Evolutionary conservation across 495 filamentous ascomycete species (phyloP), one percentile per base, ranked within the genome.

Genomic region (Sphaerosporella brunnea): DNA sequence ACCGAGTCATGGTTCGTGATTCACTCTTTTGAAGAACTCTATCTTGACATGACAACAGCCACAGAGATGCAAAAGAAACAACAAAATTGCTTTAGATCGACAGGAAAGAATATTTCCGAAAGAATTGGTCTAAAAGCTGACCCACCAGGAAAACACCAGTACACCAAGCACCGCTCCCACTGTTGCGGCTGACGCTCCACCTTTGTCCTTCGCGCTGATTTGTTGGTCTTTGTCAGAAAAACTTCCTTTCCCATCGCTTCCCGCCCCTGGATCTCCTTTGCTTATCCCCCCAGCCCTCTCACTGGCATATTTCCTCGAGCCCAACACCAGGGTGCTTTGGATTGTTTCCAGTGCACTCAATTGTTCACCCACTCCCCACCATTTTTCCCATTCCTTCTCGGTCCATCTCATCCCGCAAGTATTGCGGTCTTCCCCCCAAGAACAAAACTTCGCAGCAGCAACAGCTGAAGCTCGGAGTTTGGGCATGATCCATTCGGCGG

Each of bases 391-490:
- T 10, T 66, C 65, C 2, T 11, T 10, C 10, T 66, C 62, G 50
- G 68, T 73, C 84, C 85, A 93, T 36, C 66, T 70, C 39, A 80
- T 58, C 0, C 83, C 82, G 59, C 85, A 93, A 36, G 71, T 72
- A n/a, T 72, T 71, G 9, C 69, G 60, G 51, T 77, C 75, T 18
- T 52, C 49, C 23, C 71, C 71, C 23, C 76, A 73, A 0, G 63
- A 69, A 48, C 84, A 93, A 32, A 76, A 69, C 26, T 63, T 64
- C 0, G 78, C 79, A 0, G 83, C 84, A 0, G 74, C 82, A 25
- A 61, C 37, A 20, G 80, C 80, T 0, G 78, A 81, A 2, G 71
- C 68, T 34, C 64, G 60, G 8, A 93, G 67, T 37, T 74, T 67
- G 0, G 74, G 73, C 60, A 78, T 71, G 58, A 92, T 75, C 9